Evolutionary conservation across 2,329 filamentous ascomycete species (phyloP), one percentile per base, ranked within the genome.

Genomic region (Pseudogymnoascus sp.): DNA sequence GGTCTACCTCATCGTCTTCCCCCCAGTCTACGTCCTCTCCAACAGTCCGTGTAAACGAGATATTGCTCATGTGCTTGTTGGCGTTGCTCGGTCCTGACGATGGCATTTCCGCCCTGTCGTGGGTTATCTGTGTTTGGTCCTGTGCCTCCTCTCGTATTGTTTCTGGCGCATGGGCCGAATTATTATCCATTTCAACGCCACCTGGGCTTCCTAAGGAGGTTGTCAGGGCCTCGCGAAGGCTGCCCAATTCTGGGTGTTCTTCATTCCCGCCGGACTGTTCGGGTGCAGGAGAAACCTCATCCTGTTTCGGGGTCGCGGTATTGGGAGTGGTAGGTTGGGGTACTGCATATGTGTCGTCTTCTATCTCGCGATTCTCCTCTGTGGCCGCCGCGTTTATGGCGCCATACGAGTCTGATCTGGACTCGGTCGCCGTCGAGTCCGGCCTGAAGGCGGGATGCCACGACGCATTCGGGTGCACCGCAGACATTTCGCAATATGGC

Each of bases 1-100:
- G 66, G 45, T 74, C 72, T 3, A 72, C 72, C 21, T 86, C 84
- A 63, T 82, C 78, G 21, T 85, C 85, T 41, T 84, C 83, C 64
- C 79, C 79, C 75, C 84, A 86, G 72, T 78, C 85, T 23, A 86
- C 76, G 62, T 87, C 84, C 64, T 87, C 81, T 10, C 85, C 83
- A 11, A 87, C 84, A 1, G 86, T 88, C 37, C 85, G 81, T 10
- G 85, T 79, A 74, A 88, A 88, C 0, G 86, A 88, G 72, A 82
- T 80, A 60, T 80, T 85, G 73, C 84, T 88, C 8, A 80, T 73
- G 71, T 87, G 85, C 67, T 85, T 84, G 25, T 79, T 77, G 16
- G 74, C 70, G 19, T 76, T 75, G n/a, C 68, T 69, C 21, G 68
- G 69, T 1, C 64, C 66, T 21, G 67, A 66, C 10, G 69, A 66